Conservation (phyloP, 2,329 filamentous ascomycete species). For the Penicillium sp. region DNA sequence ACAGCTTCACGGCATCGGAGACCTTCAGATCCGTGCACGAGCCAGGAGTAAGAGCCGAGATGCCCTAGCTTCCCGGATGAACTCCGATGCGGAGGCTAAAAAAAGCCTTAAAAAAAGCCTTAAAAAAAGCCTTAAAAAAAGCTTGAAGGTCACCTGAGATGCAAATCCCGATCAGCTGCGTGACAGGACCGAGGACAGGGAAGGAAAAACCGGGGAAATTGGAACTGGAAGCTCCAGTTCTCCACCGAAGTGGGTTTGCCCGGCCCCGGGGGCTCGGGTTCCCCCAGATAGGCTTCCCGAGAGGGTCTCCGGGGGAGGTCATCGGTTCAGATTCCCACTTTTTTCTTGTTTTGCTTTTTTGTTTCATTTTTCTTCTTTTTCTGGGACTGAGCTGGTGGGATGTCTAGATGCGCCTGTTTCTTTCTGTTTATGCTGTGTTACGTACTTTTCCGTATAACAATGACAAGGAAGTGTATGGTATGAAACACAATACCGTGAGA, state of each 20-base stretch:
- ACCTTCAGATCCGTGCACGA: background rate
- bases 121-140: slow-evolving; percentile 2
- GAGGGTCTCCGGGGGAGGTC: background rate
- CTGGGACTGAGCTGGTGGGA: background rate
- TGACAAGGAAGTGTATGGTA: slow-evolving; percentile 21
- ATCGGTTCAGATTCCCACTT: slow-evolving; percentile 3
- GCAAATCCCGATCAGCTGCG: slow-evolving; percentile 4
- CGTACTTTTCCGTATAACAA: slow-evolving; percentile 19
- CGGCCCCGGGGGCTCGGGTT: slow-evolving; percentile 8
- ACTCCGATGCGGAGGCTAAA: background rate
- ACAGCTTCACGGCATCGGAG: background rate
- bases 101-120: slow-evolving; percentile 3
- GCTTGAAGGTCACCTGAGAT: slow-evolving; percentile 11
- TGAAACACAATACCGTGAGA: slow-evolving; percentile 17
- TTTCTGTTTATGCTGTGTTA: slow-evolving; percentile 1
- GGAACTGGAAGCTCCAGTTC: background rate
- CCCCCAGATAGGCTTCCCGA: slow-evolving; percentile 27
- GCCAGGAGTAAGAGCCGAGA: background rate
- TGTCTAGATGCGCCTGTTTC: slow-evolving; percentile 11
- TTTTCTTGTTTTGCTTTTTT: background rate
- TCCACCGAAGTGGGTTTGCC: background rate
- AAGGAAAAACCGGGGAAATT: slow-evolving; percentile 4
- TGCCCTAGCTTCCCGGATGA: background rate
- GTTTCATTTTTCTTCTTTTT: background rate
- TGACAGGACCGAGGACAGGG: background rate